These are phyloP conservation scores for Hymenoscyphus repandus DNA, from an alignment of 2,329 filamentous ascomycete species.

Conservation along the genomic window DNA sequence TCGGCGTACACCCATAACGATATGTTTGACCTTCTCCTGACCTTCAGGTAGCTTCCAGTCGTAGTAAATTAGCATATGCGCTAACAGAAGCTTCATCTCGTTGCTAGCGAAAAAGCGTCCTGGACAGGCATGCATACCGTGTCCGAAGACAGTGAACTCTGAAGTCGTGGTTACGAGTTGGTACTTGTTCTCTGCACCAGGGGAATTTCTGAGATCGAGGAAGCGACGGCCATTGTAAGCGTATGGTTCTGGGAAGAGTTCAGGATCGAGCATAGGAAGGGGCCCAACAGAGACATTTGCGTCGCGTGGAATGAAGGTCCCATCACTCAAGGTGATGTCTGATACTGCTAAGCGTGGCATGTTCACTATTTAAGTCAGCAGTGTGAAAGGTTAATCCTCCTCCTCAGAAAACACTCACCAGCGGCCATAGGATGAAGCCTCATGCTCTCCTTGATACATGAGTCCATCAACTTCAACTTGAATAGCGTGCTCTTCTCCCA, in stretches of 20 bases:
- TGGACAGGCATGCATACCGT: conserved; percentile 39
- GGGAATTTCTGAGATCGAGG: conserved; percentile 15
- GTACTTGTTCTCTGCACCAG: conserved; percentile 24
- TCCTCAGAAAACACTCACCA: conserved; percentile 21
- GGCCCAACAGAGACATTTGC: conserved; percentile 7
- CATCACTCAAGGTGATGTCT: conserved; percentile 29
- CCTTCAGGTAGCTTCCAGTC: conserved; percentile 54
- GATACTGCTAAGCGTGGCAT: conserved; percentile 19
- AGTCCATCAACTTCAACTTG: conserved; percentile 33
- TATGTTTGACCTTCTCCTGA: conserved; percentile 58
- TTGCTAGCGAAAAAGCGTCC: conserved; percentile 38
- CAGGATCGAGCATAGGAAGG: conserved; percentile 23
- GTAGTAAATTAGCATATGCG: conserved; percentile 32
- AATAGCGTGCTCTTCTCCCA: conserved; percentile 23
- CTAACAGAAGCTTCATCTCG: conserved; percentile 35
- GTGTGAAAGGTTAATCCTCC: not conserved
- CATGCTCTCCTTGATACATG: conserved; percentile 35
- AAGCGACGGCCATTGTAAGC: conserved; percentile 20
- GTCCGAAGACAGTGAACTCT: conserved; percentile 33
- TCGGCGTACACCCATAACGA: conserved; percentile 6
- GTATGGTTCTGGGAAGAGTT: conserved; percentile 7
- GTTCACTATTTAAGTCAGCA: conserved; percentile 11
- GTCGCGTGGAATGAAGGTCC: conserved; percentile 27
- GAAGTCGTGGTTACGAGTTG: conserved; percentile 34
- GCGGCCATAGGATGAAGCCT: conserved; percentile 32